Evolutionary conservation across 805 yeast species (phyloP).

Genomic region (Zygosaccharomyces pseudorouxii): DNA sequence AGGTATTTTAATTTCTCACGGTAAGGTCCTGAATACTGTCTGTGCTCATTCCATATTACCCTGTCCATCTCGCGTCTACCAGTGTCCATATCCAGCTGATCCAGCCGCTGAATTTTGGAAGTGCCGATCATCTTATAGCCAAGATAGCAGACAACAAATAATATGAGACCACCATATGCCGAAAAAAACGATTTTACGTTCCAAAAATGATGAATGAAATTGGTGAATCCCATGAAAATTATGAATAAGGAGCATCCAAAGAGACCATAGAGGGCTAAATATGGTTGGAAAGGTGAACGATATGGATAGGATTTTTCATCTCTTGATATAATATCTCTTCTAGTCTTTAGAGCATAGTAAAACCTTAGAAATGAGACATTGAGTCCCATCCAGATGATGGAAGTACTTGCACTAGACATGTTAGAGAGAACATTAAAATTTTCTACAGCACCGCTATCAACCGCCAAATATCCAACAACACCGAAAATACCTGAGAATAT

Average conservation of each 20-base stretch:
- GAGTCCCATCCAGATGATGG: slow-evolving; percentile 76
- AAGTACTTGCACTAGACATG: slow-evolving; percentile 67
- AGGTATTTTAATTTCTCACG: slow-evolving; percentile 28
- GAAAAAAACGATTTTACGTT: slow-evolving; percentile 57
- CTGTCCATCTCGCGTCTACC: slow-evolving; percentile 83
- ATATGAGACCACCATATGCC: slow-evolving; percentile 56
- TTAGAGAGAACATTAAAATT: slow-evolving; percentile 66
- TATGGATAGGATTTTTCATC: slow-evolving; percentile 64
- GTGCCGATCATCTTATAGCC: slow-evolving; percentile 57
- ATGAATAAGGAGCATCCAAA: slow-evolving; percentile 49
- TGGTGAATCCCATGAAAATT: slow-evolving; percentile 56
- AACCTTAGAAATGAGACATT: slow-evolving; percentile 61
- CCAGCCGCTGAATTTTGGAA: slow-evolving; percentile 61
- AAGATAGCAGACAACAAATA: slow-evolving; percentile 47
- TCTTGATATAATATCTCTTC: slow-evolving; percentile 63
- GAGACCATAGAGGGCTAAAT: slow-evolving; percentile 57
- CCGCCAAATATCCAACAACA: slow-evolving; percentile 54
- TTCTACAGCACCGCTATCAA: slow-evolving; percentile 50
- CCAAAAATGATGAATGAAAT: slow-evolving; percentile 58
- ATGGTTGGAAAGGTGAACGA: slow-evolving; percentile 67
- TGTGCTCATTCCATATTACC: slow-evolving; percentile 75
- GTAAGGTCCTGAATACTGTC: slow-evolving; percentile 34
- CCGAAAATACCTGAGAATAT: slow-evolving; percentile 59
- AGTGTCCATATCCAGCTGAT: slow-evolving; percentile 73
- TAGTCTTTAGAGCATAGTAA: slow-evolving; percentile 52